Base-by-base conservation (phyloP, 768 basidiomycete genomes). In the Suillus luteus region DNA sequence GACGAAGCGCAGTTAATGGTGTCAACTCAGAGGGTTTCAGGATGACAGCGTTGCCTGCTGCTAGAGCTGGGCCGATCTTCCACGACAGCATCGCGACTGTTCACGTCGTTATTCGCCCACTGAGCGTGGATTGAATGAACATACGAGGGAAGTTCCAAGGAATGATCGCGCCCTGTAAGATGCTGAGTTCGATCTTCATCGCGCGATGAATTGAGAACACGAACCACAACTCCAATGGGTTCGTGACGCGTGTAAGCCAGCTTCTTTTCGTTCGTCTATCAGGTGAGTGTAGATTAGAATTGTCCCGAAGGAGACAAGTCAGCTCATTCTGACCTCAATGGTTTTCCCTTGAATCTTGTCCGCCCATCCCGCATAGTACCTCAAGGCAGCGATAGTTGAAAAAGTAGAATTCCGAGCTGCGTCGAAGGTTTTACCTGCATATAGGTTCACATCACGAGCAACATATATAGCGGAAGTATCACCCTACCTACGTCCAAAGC, bases 161-260 rank as follows among this genome's bases (percentile, higher is more conserved):
- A 43, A 87, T 84, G 66, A 88, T 88, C 73, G 79, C 78, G 22
- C 79, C 80, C 75, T 76, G 63, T 63, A 54, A 51, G 24, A 57
- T 57, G 15, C 15, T 17, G 24, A 57, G 24, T 40, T 57, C 22
- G 5, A 22, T 12, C 11, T 58, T 80, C 67, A 66, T 48, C n/a
- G 33, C 63, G 1, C 38, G 14, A 55, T 31, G 41, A 27, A 9
- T 11, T 15, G 38, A n/a, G 37, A 37, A n/a, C 10, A 61, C 72
- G 41, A 69, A 74, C 78, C 57, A 76, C 79, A 63, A 85, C 84
- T 22, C 85, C 85, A 63, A 80, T 81, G 0, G 90, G 90, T 72
- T 91, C 89, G 68, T 88, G 86, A n/a, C 87, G 76, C 1, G 88
- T 89, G 72, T 90, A 90, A 10, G 83, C 83, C 61, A 92, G 77